Conservation (phyloP, 441 rosid genomes). For the Gossypium davidsonii region DNA sequence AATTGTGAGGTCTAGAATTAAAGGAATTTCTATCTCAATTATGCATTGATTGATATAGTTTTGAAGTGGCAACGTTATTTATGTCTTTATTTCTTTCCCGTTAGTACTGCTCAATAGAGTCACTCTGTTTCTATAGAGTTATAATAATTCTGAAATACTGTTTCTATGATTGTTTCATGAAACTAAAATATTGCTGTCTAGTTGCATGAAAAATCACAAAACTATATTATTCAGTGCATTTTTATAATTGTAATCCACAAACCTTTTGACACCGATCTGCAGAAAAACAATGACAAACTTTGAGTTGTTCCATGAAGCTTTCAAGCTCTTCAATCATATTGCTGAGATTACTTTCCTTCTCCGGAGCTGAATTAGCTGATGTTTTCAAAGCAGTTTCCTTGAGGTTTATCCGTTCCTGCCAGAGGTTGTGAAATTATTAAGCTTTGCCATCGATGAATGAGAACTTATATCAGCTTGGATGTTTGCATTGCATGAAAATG, state of each 20-base stretch:
- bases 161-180: background rate
- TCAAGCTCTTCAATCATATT: slow-evolving; percentile 22
- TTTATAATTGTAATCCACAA: background rate
- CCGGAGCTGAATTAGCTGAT: background rate
- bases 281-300: slow-evolving; percentile 5
- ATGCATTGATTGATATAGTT: slow-evolving; percentile 2
- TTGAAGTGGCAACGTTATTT: background rate
- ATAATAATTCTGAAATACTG: background rate
- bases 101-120: background rate
- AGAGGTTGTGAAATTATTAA: slow-evolving; percentile 6
- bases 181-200: background rate
- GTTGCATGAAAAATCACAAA: background rate
- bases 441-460: slow-evolving; percentile 1
- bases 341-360: slow-evolving; percentile 16
- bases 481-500: background rate
- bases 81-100: background rate
- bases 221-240: background rate
- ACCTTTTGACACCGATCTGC: slow-evolving; percentile 17
- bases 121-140: background rate
- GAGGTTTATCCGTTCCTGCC: slow-evolving; percentile 12
- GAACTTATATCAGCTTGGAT: background rate
- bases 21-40: background rate
- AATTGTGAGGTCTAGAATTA: background rate
- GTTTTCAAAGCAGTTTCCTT: slow-evolving; percentile 4
- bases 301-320: slow-evolving; percentile 24